Evolutionary conservation across 2,329 filamentous ascomycete species (phyloP), one percentile per base, ranked within the genome.

Genomic region (Sarocladium brachiariae): DNA sequence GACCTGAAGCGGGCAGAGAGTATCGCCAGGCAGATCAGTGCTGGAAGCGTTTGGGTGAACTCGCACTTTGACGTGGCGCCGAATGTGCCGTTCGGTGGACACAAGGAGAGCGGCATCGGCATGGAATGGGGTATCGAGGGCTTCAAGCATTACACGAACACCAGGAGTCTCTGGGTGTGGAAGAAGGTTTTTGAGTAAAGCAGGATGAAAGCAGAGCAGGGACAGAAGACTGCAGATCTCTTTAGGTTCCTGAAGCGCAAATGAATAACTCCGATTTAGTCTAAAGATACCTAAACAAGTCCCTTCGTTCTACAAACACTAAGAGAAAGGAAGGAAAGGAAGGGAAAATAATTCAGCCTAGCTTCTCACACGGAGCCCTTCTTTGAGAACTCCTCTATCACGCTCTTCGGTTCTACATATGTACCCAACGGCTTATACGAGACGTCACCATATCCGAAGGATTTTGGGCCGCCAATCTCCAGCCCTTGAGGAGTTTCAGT

Each of bases 31-130:
- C 69, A 73, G 43, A 61, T 86, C 10, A 74, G 82, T 56, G 73
- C 77, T 0, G 81, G 81, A 0, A 75, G 66, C 10, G 76, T 85
- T 1, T 84, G 78, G 74, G 75, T 84, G 56, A 84, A 85, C 62
- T 60, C 62, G 1, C 69, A 72, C 54, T 68, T 68, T n/a, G 67
- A 71, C 8, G 34, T 70, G 0, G 58, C 60, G 0, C 64, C 69
- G 0, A 55, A 65, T 2, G 64, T 64, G 2, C 68, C 74, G 0
- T 78, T 75, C 54, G 73, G 72, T 1, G 76, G 77, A 0, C 70
- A 75, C 56, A 79, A 80, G 61, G 55, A 70, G 30, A 78, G 75
- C 47, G 76, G 75, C 0, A 57, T 77, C 1, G 76, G 76, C 0
- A 65, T 66, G 50, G 75, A 80, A 49, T 72, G 62, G 57, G 71